phyloP scores from a whole-genome alignment of 805 yeast species.

The Saccharomycopsis sp. region DNA sequence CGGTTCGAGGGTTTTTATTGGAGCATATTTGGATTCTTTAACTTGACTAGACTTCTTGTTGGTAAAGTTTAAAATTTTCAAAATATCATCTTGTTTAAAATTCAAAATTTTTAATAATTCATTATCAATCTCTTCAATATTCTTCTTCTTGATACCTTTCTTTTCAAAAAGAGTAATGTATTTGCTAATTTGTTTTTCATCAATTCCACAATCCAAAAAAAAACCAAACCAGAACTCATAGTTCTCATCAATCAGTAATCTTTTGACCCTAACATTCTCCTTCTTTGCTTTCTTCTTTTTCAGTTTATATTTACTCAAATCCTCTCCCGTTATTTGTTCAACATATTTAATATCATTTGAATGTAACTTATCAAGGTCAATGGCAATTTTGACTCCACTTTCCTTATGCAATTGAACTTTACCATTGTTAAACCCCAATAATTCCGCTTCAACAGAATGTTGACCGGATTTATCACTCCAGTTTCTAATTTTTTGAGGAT shows the following conservation, averaged over 20 bases:
- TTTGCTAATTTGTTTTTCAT: conserved; percentile 86
- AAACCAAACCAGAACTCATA: conserved; percentile 95
- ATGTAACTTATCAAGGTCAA: conserved; percentile 80
- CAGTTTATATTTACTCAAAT: neutral
- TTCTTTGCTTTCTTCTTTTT: neutral
- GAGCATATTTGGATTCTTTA: conserved; percentile 15
- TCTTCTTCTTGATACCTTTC: conserved; percentile 86
- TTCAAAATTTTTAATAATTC: conserved; percentile 83
- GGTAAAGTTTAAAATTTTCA: conserved; percentile 42
- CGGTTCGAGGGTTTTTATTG: neutral
- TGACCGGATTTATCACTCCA: conserved; percentile 95
- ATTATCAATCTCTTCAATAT: conserved; percentile 69
- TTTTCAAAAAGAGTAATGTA: conserved; percentile 76
- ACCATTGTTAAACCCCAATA: conserved; percentile 87
- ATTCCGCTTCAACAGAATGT: conserved; percentile 96
- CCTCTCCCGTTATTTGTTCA: conserved; percentile 32
- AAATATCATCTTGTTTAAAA: conserved; percentile 88
- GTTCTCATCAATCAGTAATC: conserved; percentile 27
- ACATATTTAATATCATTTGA: conserved; percentile 82
- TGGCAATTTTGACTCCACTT: conserved; percentile 97
- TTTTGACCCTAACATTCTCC: neutral
- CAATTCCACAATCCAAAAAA: conserved; percentile 87
- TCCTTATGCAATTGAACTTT: conserved; percentile 89
- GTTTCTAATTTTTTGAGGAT: conserved; percentile 73
- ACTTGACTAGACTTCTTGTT: conserved; percentile 21